phyloP scores from a whole-genome alignment of 108 stramenopile genomes.

The Conticribra guillardii region DNA sequence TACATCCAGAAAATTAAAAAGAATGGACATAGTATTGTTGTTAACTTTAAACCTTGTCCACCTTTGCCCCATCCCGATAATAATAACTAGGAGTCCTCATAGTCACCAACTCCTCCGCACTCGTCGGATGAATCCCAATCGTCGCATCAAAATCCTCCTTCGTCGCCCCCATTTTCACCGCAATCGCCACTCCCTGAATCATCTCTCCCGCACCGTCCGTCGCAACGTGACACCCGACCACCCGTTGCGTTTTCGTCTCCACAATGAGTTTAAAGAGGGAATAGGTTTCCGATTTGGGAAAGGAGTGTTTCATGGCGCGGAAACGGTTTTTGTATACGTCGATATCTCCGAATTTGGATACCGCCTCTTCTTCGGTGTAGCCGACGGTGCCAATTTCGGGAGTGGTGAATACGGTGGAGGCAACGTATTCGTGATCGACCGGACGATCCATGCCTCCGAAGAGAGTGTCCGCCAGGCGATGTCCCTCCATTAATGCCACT shows the following conservation, averaged over 20 bases:
- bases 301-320: slow-evolving; percentile 78
- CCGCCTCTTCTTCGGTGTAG: slow-evolving; percentile 87
- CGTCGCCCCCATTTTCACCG: slow-evolving; percentile 84
- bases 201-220: slow-evolving; percentile 80
- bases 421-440: slow-evolving; percentile 86
- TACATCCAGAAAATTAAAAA: too few relatives aligned
- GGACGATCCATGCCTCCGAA: slow-evolving; percentile 82
- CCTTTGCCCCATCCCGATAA: slow-evolving; percentile 61
- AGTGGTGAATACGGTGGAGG: slow-evolving; percentile 90
- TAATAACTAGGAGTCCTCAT: slow-evolving; percentile 66
- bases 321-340: slow-evolving; percentile 70
- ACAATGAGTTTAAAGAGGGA: slow-evolving; percentile 74
- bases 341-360: slow-evolving; percentile 68
- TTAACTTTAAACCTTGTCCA: slow-evolving; percentile 35
- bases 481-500: slow-evolving; percentile 80
- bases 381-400: slow-evolving; percentile 90
- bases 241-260: slow-evolving; percentile 56
- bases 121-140: slow-evolving; percentile 86
- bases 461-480: slow-evolving; percentile 70
- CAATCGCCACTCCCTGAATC: slow-evolving; percentile 86
- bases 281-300: slow-evolving; percentile 77
- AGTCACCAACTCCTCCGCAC: slow-evolving; percentile 68
- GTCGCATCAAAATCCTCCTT: slow-evolving; percentile 79
- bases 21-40: too few relatives aligned
- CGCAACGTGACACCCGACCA: slow-evolving; percentile 51